Percentiles rank a stretch among this genome's conserved stretches.
Evolutionary conservation across 2,329 filamentous ascomycete species (phyloP).

Genomic region (Arthrobotrys conoides): DNA sequence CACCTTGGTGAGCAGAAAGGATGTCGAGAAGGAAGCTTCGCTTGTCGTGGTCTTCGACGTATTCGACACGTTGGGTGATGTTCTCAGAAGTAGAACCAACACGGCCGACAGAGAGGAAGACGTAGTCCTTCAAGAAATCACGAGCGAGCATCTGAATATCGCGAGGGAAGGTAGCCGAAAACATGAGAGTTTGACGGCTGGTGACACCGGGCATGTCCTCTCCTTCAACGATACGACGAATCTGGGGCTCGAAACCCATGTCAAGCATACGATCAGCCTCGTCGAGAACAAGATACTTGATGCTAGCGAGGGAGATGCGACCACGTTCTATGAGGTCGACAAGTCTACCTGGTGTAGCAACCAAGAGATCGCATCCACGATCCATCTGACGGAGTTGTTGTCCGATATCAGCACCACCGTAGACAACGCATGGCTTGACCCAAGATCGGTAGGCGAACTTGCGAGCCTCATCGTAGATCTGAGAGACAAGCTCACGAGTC

Average conservation of each 20-base stretch:
- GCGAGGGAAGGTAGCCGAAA: conserved; percentile 98
- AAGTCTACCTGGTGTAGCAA: conserved; percentile 96
- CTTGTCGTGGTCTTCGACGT: conserved; percentile 97
- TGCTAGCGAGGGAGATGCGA: conserved; percentile 96
- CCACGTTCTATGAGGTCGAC: conserved; percentile 99
- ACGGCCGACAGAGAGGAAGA: conserved; percentile 98
- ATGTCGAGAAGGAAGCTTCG: conserved; percentile 97
- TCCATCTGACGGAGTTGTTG: conserved; percentile 98
- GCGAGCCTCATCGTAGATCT: conserved; percentile 97
- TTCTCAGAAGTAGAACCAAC: conserved; percentile 99
- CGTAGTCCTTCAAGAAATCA: conserved; percentile 99
- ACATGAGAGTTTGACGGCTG: conserved; percentile 98
- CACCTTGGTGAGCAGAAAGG: conserved; percentile 90
- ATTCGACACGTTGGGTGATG: conserved; percentile 99
- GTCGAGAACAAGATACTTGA: conserved; percentile 98
- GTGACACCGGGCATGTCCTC: conserved; percentile 94
- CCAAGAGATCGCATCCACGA: conserved; percentile 94
- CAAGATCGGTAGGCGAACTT: conserved; percentile 99
- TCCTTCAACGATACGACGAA: conserved; percentile 96
- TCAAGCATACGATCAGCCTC: conserved; percentile 99
- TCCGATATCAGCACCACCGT: conserved; percentile 98
- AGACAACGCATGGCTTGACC: conserved; percentile 98
- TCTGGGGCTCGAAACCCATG: conserved; percentile 99
- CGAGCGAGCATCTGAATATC: conserved; percentile 99
- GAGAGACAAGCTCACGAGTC: conserved; percentile 97